Base-by-base conservation (phyloP, 495 filamentous ascomycete species). In the Podospora appendiculata region DNA sequence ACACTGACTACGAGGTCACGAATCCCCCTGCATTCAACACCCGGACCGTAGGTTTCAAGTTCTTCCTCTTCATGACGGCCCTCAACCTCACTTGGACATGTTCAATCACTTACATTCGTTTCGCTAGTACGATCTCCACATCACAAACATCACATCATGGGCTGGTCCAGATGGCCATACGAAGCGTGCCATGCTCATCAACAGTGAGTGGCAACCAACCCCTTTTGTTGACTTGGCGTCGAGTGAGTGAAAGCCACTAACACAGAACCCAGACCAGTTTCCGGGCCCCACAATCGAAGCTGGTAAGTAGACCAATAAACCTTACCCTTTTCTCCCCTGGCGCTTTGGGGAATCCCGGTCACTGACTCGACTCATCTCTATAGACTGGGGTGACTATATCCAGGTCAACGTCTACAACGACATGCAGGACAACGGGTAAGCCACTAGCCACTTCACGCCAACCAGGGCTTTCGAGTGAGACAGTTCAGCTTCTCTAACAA, bases 331-430 rank as follows among this genome's bases (percentile, higher is more conserved):
- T 25, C 25, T 5, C 5, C 25, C 25, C 25, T 25, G 25, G 25
- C 25, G 2, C 25, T 5, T 5, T 5, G 25, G 25, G 25, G 2
- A 5, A 25, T 25, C 25, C 25, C 25, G 25, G 25, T 5, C 25
- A 25, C 25, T 25, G 74, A 69, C 5, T 64, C 81, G 47, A 68
- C 73, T 52, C 36, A n/a, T 5, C 25, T 2, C 25, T 25, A 25
- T 25, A 8, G 71, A 85, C 50, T 82, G 80, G 76, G 81, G 81
- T 6, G 81, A 85, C 54, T 79, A 67, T 48, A 64, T 86, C 42
- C 50, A 77, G 32, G 69, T 85, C 41, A 74, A 64, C 41, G 77
- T 86, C 6, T 72, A 64, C n/a, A 87, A 86, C 52, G 62, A 69
- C 36, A 57, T 81, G 32, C 53, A 62, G 0, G 54, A 65, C 53